These are phyloP conservation scores for Rhodotorula sp. DNA, from an alignment of 1,284 basidiomycete genomes.

Conservation along the genomic window DNA sequence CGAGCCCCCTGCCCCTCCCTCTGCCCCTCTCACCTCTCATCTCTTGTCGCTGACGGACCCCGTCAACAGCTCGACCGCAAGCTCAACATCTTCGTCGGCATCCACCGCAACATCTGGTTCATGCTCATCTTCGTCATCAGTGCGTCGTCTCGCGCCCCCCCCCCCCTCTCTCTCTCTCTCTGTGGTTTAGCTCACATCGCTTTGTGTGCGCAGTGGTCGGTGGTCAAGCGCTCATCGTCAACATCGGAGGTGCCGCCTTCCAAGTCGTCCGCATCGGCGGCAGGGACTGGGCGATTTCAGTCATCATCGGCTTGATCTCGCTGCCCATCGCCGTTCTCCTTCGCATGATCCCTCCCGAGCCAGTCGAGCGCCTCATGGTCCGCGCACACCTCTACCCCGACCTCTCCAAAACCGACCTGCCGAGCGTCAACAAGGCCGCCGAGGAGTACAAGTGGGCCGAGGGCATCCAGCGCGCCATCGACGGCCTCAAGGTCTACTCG, in stretches of 20 bases:
- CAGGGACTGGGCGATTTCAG: slow-evolving; percentile 88
- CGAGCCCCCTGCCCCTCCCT: no score
- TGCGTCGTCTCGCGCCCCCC: slow-evolving; percentile 47
- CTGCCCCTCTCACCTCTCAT: background rate
- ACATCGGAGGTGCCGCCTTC: slow-evolving; percentile 88
- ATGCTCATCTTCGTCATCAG: slow-evolving; percentile 80
- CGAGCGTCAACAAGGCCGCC: slow-evolving; percentile 57
- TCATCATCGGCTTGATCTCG: slow-evolving; percentile 80
- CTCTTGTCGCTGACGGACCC: no score
- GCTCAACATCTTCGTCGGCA: slow-evolving; percentile 85
- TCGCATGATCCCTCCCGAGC: slow-evolving; percentile 75
- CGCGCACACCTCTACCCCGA: slow-evolving; percentile 64
- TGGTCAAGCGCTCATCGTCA: slow-evolving; percentile 83
- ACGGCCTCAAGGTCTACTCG: slow-evolving; percentile 77
- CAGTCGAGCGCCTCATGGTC: slow-evolving; percentile 72
- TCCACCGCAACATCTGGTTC: slow-evolving; percentile 80
- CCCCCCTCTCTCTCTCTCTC: background rate
- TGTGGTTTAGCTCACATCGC: background rate
- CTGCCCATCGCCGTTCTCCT: slow-evolving; percentile 83
- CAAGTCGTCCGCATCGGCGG: slow-evolving; percentile 75
- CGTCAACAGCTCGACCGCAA: slow-evolving; percentile 65
- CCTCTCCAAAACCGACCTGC: slow-evolving; percentile 55
- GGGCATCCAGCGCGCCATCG: slow-evolving; percentile 67
- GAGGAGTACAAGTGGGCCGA: slow-evolving; percentile 53
- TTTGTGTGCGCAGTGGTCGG: slow-evolving; percentile 63